Percentiles rank a stretch among this genome's conserved stretches.
These are phyloP conservation scores for Posidonia australis DNA, from an alignment of 106 monocot species.

Conservation along the genomic window DNA sequence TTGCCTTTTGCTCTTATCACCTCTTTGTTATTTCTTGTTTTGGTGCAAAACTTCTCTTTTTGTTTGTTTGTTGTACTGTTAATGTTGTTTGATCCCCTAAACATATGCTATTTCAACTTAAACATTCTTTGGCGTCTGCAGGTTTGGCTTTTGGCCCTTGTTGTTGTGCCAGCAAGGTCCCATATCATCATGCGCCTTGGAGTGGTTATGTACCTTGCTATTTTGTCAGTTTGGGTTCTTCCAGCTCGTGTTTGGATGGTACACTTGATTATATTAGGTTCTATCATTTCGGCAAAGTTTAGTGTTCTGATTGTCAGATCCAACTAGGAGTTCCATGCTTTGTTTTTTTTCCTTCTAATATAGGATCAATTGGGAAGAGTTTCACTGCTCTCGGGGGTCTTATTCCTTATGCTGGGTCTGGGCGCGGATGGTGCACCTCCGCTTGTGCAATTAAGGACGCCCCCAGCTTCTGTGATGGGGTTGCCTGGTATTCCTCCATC, in stretches of 20 bases:
- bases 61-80: too few relatives aligned
- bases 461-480: constrained; percentile 56
- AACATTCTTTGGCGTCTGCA: constrained; percentile 17
- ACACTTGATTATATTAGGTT: background rate
- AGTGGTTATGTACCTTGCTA: constrained; percentile 59
- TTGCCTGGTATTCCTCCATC: constrained; percentile 68
- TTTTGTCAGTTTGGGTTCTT: constrained; percentile 74
- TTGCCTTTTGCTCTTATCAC: background rate
- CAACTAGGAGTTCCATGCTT: background rate
- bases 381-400: constrained; percentile 67
- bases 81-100: background rate
- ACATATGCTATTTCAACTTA: background rate
- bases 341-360: constrained; percentile 7
- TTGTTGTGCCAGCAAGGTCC: constrained; percentile 89
- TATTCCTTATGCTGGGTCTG: constrained; percentile 86
- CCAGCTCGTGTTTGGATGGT: constrained; percentile 84
- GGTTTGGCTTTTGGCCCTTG: constrained; percentile 92
- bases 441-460: constrained; percentile 73
- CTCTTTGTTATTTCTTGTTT: background rate
- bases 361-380: constrained; percentile 98
- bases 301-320: background rate
- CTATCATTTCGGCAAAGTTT: background rate
- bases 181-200: constrained; percentile 75
- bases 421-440: constrained; percentile 82
- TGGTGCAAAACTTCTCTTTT: too few relatives aligned